A percentile compares a stretch with the other conserved stretches of the same genome.
Evolutionary conservation across 208 protist genomes (phyloP).

Genomic region (Trypanosoma theileri): DNA sequence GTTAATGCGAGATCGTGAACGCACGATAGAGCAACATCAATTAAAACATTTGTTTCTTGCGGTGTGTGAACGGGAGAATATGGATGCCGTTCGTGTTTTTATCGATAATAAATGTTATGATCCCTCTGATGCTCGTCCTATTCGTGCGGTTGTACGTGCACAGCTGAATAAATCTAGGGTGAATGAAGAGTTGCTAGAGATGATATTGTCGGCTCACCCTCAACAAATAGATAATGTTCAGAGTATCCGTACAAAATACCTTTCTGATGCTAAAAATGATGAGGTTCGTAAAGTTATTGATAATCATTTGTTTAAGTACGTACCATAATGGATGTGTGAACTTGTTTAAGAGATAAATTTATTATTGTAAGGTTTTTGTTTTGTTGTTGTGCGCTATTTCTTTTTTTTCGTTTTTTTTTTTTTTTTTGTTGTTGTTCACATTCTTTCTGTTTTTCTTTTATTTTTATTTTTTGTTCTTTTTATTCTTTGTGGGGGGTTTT

Average conservation of each 20-base stretch:
- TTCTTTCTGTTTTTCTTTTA: not conserved
- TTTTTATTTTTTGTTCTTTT: constrained; percentile 6
- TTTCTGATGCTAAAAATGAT: constrained; percentile 36
- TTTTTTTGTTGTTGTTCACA: not conserved
- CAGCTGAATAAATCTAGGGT: constrained; percentile 39
- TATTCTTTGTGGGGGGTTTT: not conserved
- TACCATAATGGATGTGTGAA: constrained; percentile 2
- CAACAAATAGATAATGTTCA: constrained; percentile 36
- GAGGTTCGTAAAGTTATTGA: constrained; percentile 23
- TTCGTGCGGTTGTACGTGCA: constrained; percentile 61
- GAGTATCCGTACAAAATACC: constrained; percentile 44
- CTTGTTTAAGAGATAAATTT: not conserved
- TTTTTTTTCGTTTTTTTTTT: not conserved
- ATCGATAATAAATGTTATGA: constrained; percentile 62
- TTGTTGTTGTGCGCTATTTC: not conserved
- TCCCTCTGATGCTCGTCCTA: constrained; percentile 42
- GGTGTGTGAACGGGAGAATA: constrained; percentile 64
- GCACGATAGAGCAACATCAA: constrained; percentile 54
- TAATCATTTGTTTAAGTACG: constrained; percentile 14
- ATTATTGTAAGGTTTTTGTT: not conserved
- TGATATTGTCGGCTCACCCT: constrained; percentile 48
- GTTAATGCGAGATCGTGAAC: constrained; percentile 46
- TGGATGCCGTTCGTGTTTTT: constrained; percentile 57
- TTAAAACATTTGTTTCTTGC: constrained; percentile 68
- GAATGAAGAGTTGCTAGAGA: constrained; percentile 53